phyloP scores from a whole-genome alignment of 495 filamentous ascomycete genomes.

The Neurospora cerealis region DNA sequence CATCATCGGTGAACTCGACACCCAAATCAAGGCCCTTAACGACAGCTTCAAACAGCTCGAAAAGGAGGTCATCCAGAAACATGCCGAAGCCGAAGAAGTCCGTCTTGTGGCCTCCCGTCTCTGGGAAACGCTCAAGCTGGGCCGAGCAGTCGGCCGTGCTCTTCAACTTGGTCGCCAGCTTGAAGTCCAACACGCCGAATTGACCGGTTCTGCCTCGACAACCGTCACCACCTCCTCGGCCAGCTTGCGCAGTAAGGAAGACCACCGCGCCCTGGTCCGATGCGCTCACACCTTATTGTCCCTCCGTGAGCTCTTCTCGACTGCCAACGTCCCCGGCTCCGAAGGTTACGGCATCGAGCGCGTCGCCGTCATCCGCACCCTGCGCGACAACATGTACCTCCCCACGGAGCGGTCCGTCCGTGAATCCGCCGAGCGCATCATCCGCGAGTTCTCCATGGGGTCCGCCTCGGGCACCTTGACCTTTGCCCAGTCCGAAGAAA shows the following conservation, averaged over 20 bases:
- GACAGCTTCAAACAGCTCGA: conserved; percentile 75
- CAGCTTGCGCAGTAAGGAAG: conserved; percentile 40
- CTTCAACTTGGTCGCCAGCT: conserved; percentile 77
- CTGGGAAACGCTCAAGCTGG: conserved; percentile 67
- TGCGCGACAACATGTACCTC: conserved; percentile 54
- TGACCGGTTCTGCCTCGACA: conserved; percentile 21
- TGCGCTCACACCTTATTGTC: conserved; percentile 66
- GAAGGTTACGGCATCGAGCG: conserved; percentile 68
- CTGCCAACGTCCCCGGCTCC: conserved; percentile 48
- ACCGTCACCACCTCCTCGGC: conserved; percentile 11
- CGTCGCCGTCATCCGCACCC: conserved; percentile 55
- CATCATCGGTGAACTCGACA: conserved; percentile 62
- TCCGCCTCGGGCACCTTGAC: conserved; percentile 46
- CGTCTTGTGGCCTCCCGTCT: conserved; percentile 61
- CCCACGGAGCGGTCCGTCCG: conserved; percentile 62
- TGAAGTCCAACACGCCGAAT: conserved; percentile 61
- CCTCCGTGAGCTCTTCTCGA: conserved; percentile 60
- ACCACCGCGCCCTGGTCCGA: conserved; percentile 66
- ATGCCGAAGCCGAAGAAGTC: conserved; percentile 72
- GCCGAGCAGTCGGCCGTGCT: conserved; percentile 62
- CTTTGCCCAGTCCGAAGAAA: conserved; percentile 73
- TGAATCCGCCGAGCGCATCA: conserved; percentile 64
- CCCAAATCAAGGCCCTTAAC: conserved; percentile 67
- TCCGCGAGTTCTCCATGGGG: conserved; percentile 77
- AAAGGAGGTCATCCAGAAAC: conserved; percentile 71